These are phyloP conservation scores for Fusarium torulosum DNA, from an alignment of 2,329 filamentous ascomycete species.

Conservation along the genomic window DNA sequence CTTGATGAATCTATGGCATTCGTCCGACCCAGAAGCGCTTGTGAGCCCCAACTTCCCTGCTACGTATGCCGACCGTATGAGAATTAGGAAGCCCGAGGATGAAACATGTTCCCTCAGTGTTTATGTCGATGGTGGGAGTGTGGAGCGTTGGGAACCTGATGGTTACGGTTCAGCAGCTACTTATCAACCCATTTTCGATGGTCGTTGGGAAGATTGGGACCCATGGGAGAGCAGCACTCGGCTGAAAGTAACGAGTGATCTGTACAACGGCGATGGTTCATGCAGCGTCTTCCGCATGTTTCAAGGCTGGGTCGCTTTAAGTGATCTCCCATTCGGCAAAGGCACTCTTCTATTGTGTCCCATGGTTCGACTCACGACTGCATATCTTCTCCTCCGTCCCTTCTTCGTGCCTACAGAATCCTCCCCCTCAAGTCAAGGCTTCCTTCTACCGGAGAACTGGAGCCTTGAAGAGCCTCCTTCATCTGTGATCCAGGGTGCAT, in stretches of 20 bases:
- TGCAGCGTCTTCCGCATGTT: constrained; percentile 83
- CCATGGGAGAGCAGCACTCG: constrained; percentile 78
- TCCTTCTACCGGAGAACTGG: constrained; percentile 66
- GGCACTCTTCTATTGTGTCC: constrained; percentile 81
- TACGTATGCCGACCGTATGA: constrained; percentile 71
- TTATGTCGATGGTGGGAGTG: constrained; percentile 73
- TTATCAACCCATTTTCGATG: constrained; percentile 75
- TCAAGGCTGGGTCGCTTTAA: constrained; percentile 81
- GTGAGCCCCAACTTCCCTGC: constrained; percentile 63
- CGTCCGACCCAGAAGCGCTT: constrained; percentile 56
- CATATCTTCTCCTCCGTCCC: constrained; percentile 80
- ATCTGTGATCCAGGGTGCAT: constrained; percentile 74
- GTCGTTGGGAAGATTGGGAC: constrained; percentile 80
- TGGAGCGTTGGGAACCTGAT: constrained; percentile 75
- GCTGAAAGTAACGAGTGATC: constrained; percentile 72
- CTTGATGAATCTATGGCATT: constrained; percentile 56
- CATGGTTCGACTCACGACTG: constrained; percentile 75
- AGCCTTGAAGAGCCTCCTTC: constrained; percentile 58
- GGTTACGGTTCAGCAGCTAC: constrained; percentile 70
- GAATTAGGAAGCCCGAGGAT: constrained; percentile 65
- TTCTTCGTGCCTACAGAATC: constrained; percentile 70
- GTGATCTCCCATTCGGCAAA: constrained; percentile 71
- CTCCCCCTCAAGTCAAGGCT: constrained; percentile 54
- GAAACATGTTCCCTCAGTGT: constrained; percentile 67
- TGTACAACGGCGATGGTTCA: constrained; percentile 79